phyloP scores from a whole-genome alignment of 352 stramenopile genomes.

The Phytophthora boehmeriae region DNA sequence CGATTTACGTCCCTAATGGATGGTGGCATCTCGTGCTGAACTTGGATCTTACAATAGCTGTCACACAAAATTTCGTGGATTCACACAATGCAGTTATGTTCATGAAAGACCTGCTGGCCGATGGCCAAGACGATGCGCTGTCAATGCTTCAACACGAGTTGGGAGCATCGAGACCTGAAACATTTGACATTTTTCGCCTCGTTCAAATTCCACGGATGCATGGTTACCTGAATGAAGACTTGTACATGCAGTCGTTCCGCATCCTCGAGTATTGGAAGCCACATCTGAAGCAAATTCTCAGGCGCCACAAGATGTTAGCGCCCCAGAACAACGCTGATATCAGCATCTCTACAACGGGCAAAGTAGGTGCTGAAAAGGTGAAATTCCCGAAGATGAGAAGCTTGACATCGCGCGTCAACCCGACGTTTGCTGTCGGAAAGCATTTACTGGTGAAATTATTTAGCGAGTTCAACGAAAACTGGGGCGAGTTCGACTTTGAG shows the following conservation, averaged over 20 bases:
- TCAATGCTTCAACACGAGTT: conserved; percentile 59
- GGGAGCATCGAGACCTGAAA: conserved; percentile 49
- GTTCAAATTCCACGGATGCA: conserved; percentile 59
- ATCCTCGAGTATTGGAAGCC: conserved; percentile 65
- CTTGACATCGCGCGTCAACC: conserved; percentile 80
- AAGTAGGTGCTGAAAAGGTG: conserved; percentile 21
- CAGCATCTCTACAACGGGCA: background rate
- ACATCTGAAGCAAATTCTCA: conserved; percentile 59
- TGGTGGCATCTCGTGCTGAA: conserved; percentile 99
- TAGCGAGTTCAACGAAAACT: conserved; percentile 84
- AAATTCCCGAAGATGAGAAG: conserved; percentile 54
- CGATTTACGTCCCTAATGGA: conserved; percentile 96
- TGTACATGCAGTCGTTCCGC: conserved; percentile 68
- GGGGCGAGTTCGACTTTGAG: conserved; percentile 79
- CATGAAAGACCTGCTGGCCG: conserved; percentile 67
- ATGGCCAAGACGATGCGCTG: conserved; percentile 67
- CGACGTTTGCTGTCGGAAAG: conserved; percentile 71
- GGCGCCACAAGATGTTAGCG: conserved; percentile 45
- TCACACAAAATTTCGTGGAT: conserved; percentile 97
- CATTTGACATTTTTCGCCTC: conserved; percentile 71
- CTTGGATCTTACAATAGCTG: conserved; percentile 92
- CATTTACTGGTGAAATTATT: conserved; percentile 81
- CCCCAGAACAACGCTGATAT: conserved; percentile 16
- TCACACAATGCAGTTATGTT: conserved; percentile 83
- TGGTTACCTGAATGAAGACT: conserved; percentile 64